A percentile compares a stretch with the other conserved stretches of the same genome.
Evolutionary conservation across 1,139 yeast species (phyloP).

Genomic region (Scheffersomyces quercinus): DNA sequence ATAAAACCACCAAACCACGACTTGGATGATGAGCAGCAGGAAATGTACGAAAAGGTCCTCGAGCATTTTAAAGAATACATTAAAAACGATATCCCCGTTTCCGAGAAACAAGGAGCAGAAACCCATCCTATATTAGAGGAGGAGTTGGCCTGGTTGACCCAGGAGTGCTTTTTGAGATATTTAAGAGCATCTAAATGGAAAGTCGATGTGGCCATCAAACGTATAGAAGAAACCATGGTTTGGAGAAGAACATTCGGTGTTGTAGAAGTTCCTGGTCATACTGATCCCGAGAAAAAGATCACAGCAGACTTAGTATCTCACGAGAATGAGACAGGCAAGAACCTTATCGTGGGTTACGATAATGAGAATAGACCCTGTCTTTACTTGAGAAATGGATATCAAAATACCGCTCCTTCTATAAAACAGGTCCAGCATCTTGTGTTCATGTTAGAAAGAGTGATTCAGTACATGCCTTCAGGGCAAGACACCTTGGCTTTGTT

Average conservation of each 20-base stretch:
- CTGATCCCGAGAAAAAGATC: slow-evolving; percentile 44
- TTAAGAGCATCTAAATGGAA: slow-evolving; percentile 92
- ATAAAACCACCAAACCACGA: slow-evolving; percentile 30
- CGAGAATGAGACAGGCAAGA: slow-evolving; percentile 87
- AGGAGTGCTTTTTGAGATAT: slow-evolving; percentile 85
- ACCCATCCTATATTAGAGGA: slow-evolving; percentile 41
- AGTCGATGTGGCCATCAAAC: slow-evolving; percentile 62
- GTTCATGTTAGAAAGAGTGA: slow-evolving; percentile 84
- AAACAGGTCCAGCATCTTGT: slow-evolving; percentile 93
- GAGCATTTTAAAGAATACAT: slow-evolving; percentile 52
- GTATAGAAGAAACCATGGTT: slow-evolving; percentile 73
- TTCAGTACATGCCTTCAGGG: slow-evolving; percentile 93
- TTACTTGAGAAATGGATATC: slow-evolving; percentile 88
- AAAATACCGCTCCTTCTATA: slow-evolving; percentile 83
- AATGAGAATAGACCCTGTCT: slow-evolving; percentile 87
- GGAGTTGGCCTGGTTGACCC: slow-evolving; percentile 88
- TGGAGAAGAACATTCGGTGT: slow-evolving; percentile 96
- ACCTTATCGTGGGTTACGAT: slow-evolving; percentile 85
- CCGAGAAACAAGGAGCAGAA: slow-evolving; percentile 32
- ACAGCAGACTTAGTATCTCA: slow-evolving; percentile 62
- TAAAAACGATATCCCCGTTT: slow-evolving; percentile 21
- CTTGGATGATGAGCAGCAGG: slow-evolving; percentile 48
- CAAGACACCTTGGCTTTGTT: slow-evolving; percentile 88
- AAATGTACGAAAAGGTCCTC: slow-evolving; percentile 59
- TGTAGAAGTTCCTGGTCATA: slow-evolving; percentile 50